Conservation (phyloP, 371 early-diverging fungal species). For the Funneliformis caledonium region DNA sequence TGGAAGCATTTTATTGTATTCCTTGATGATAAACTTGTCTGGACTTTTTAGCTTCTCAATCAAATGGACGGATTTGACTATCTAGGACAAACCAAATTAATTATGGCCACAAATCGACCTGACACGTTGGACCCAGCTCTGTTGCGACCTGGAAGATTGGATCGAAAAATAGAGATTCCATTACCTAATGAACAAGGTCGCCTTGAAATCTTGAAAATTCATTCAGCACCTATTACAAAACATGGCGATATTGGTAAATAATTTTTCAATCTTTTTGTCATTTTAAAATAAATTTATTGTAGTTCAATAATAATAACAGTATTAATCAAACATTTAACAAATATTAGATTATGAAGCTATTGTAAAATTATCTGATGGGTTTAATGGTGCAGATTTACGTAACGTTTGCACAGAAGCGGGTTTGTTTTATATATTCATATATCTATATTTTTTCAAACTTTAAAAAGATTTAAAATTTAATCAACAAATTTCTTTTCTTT, state of each 20-base stretch:
- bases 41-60: slow-evolving; percentile 75
- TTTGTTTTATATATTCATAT: slow-evolving; percentile 21
- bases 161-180: slow-evolving; percentile 99
- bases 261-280: background rate
- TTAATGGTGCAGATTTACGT: slow-evolving; percentile 99
- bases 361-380: slow-evolving; percentile 98
- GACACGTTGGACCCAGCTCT: slow-evolving; percentile 99
- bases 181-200: slow-evolving; percentile 88
- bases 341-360: slow-evolving; percentile 94
- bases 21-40: background rate
- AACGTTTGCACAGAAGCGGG: slow-evolving; percentile 99
- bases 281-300: background rate
- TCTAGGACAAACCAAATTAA: slow-evolving; percentile 98
- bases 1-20: background rate
- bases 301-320: background rate
- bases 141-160: slow-evolving; percentile 97
- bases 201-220: slow-evolving; percentile 98
- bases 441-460: background rate
- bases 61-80: slow-evolving; percentile 99
- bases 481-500: background rate
- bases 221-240: slow-evolving; percentile 92
- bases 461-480: background rate
- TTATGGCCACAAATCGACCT: slow-evolving; percentile 99
- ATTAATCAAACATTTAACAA: background rate
- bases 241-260: slow-evolving; percentile 91